Evolutionary conservation across 345 rosid genomes (phyloP).

Genomic region (Salix viminalis): DNA sequence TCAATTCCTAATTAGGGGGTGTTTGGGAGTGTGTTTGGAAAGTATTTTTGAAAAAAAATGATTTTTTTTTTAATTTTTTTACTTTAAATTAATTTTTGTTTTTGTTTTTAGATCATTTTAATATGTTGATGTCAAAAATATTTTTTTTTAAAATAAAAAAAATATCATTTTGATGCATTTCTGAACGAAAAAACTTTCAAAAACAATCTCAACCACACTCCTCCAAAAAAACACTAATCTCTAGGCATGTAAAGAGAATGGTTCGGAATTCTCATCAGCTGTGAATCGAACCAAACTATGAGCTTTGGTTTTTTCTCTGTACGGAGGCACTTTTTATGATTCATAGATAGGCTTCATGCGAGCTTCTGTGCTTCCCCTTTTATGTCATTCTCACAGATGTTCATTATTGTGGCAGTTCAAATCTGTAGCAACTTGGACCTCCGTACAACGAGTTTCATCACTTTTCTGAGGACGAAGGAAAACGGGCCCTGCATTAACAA

Average conservation of each 20-base stretch:
- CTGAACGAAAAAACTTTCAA: too few relatives aligned
- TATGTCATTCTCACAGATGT: not conserved
- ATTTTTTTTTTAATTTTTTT: too few relatives aligned
- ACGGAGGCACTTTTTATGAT: not conserved
- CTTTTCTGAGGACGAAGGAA: slow-evolving; percentile 52
- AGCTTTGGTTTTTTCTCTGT: not conserved
- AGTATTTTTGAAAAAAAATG: too few relatives aligned
- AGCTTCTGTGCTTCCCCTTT: not conserved
- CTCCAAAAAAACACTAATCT: too few relatives aligned
- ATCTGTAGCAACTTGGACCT: slow-evolving; percentile 56
- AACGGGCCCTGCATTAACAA: slow-evolving; percentile 18
- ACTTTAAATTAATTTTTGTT: too few relatives aligned
- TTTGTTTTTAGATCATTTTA: too few relatives aligned
- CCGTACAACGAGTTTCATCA: slow-evolving; percentile 49
- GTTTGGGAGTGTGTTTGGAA: too few relatives aligned
- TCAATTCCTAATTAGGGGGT: not conserved
- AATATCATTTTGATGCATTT: too few relatives aligned
- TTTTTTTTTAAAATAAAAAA: too few relatives aligned
- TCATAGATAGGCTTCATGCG: not conserved
- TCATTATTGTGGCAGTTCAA: slow-evolving; percentile 55
- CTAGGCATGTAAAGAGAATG: too few relatives aligned
- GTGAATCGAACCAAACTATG: not conserved
- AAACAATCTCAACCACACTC: accelerated
- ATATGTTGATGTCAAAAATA: accelerated
- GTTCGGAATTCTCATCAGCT: not conserved